Evolutionary conservation across 352 stramenopile genomes (phyloP), one percentile per base, ranked within the genome.

Genomic region (Globisporangium acanthophoron): DNA sequence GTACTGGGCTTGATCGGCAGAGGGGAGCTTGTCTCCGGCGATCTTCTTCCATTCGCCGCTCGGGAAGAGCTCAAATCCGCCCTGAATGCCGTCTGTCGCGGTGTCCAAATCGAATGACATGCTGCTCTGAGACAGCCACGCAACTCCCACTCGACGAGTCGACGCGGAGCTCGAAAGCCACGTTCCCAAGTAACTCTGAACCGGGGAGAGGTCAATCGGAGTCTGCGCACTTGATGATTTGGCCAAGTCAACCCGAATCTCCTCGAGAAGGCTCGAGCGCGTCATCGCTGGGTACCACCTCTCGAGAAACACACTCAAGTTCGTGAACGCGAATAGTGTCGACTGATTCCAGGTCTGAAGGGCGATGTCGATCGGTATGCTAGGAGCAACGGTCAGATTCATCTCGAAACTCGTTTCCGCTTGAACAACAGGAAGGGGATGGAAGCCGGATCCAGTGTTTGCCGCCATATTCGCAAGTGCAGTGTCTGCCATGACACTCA

Each of bases 381-480:
- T 56, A 1, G 62, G 49, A 2, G 45, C 29, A 12, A 16, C 43
- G 4, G 61, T 81, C 5, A 57, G 24, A 50, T 89, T 89, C 54
- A 87, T 61, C 60, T 89, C 79, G 41, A 89, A 89, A 9, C 63
- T 70, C 29, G 57, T 65, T 46, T 89, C 73, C 21, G 66, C 49
- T 52, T 59, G 58, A 5, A 48, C 53, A 2, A 80, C 61, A 3
- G 67, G 50, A 0, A 80, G 58, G 1, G 60, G 56, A 11, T 24
- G 27, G 20, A 63, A 63, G 16, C 6, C 40, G 2, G 40, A 46
- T 31, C 37, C 35, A 9, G 20, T 16, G 7, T 48, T 55, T n/a
- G 24, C n/a, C n/a, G 58, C 33, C 3, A 69, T 13, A 1, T 44
- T 27, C 2, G 50, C 13, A 37, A 55, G 53, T 13, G 54, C 59